A percentile compares a stretch with the other conserved stretches of the same genome.
Evolutionary conservation across 768 basidiomycete genomes (phyloP).

Genomic region (Amanita pseudoporphyria): DNA sequence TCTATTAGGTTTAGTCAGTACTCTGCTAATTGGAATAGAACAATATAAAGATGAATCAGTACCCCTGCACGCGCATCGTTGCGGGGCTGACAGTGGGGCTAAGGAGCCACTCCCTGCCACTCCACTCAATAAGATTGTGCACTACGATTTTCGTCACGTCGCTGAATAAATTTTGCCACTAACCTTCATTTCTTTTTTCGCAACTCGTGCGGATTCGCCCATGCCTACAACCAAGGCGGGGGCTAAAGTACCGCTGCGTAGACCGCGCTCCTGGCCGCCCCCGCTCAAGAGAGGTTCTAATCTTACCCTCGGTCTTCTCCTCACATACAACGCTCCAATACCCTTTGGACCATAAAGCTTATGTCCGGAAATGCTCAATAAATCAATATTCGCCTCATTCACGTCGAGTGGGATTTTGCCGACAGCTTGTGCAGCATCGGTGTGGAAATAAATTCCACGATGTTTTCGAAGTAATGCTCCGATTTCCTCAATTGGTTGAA

Average conservation of each 20-base stretch:
- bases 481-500: slow-evolving; percentile 95
- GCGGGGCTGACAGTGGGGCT: slow-evolving; percentile 37
- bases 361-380: slow-evolving; percentile 95
- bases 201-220: slow-evolving; percentile 91
- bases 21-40: slow-evolving; percentile 4
- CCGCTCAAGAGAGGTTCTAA: slow-evolving; percentile 93
- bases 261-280: slow-evolving; percentile 93
- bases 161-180: slow-evolving; percentile 29
- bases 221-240: slow-evolving; percentile 84
- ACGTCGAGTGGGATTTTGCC: slow-evolving; percentile 91
- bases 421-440: slow-evolving; percentile 93
- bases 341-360: slow-evolving; percentile 99
- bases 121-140: slow-evolving; percentile 27
- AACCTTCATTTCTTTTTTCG: slow-evolving; percentile 87
- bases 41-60: slow-evolving; percentile 41
- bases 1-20: slow-evolving; percentile 33
- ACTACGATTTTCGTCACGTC: slow-evolving; percentile 38
- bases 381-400: slow-evolving; percentile 90
- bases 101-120: slow-evolving; percentile 25
- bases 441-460: slow-evolving; percentile 90
- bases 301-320: slow-evolving; percentile 85
- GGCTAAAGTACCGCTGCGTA: slow-evolving; percentile 91
- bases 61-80: slow-evolving; percentile 86
- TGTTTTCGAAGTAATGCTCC: slow-evolving; percentile 79
- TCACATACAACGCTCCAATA: slow-evolving; percentile 88